A percentile compares a stretch with the other conserved stretches of the same genome.
Conservation (phyloP, 306 rosid species). For the Sicyos baderoa region DNA sequence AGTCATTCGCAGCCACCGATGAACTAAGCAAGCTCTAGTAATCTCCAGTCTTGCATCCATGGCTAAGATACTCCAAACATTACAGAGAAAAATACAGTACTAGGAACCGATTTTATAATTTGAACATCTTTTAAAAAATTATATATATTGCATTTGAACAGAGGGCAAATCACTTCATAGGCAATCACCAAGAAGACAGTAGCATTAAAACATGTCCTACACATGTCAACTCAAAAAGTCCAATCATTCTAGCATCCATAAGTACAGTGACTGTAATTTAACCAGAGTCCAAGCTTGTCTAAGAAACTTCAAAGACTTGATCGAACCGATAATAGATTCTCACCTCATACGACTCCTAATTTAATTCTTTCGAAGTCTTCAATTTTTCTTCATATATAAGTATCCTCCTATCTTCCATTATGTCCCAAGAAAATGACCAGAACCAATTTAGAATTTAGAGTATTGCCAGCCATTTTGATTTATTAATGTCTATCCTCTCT, state of each 20-base stretch:
- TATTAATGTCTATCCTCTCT: background rate
- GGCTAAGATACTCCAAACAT: no score
- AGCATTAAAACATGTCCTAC: background rate
- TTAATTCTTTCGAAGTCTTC: background rate
- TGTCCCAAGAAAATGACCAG: background rate
- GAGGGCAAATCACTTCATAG: slow-evolving; percentile 11
- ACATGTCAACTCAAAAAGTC: background rate
- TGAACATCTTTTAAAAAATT: background rate
- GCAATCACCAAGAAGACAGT: slow-evolving; percentile 19
- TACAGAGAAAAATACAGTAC: background rate
- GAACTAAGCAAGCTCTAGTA: background rate
- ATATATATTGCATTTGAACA: slow-evolving; percentile 19
- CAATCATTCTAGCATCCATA: background rate
- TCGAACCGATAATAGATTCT: background rate
- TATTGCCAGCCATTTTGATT: background rate
- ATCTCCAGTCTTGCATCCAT: background rate
- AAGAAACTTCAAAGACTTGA: background rate
- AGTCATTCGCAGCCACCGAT: no score
- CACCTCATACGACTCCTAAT: background rate
- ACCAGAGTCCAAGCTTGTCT: background rate
- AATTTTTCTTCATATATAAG: background rate
- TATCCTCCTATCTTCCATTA: background rate
- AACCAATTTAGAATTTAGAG: background rate
- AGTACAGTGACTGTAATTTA: background rate
- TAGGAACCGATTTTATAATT: background rate